Evolutionary conservation across 257 asterid species (phyloP), one percentile per base, ranked within the genome.

Genomic region (Penstemon eatonii): DNA sequence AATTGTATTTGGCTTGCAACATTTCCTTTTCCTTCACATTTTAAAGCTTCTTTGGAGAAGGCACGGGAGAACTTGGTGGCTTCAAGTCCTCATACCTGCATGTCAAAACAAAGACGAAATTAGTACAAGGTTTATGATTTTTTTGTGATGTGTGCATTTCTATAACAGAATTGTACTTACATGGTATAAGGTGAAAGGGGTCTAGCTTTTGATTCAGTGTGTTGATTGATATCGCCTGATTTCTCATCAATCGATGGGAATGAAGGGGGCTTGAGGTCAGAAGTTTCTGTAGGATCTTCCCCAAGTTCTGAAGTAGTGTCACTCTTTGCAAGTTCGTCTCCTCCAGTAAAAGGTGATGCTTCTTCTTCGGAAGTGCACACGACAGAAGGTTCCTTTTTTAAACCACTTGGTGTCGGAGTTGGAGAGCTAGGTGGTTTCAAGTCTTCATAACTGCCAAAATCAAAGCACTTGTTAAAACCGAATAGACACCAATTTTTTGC

Each of bases 81-180:
- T 87, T 89, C 85, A 89, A 43, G 75, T 89, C 96, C 75, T 84
- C 96, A 8, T 87, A 87, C 92, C 96, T 87, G 86, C 43, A 44
- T 59, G 54, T 56, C 57, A 25, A 54, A 50, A 81, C 57, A 42
- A 60, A 62, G n/a, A 4, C 39, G 57, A 73, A 5, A 57, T 8
- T 57, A 57, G 5, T 36, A 8, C 8, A 18, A 33, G 44, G 6
- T 36, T 11, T 37, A 57, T 12, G 70, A 65, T 65, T 42, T 11
- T 38, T n/a, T 42, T n/a, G 51, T 40, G 41, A n/a, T 8, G 50
- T 53, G 51, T 67, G 43, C 10, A 19, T 11, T 55, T 11, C 63
- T 7, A 56, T 42, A 4, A 56, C 44, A 52, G 47, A 56, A 60
- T 33, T 56, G 65, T 45, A 72, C 83, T 80, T 81, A 75, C 96